phyloP scores from a whole-genome alignment of 164 flowering plant species.

The Malania oleifera region DNA sequence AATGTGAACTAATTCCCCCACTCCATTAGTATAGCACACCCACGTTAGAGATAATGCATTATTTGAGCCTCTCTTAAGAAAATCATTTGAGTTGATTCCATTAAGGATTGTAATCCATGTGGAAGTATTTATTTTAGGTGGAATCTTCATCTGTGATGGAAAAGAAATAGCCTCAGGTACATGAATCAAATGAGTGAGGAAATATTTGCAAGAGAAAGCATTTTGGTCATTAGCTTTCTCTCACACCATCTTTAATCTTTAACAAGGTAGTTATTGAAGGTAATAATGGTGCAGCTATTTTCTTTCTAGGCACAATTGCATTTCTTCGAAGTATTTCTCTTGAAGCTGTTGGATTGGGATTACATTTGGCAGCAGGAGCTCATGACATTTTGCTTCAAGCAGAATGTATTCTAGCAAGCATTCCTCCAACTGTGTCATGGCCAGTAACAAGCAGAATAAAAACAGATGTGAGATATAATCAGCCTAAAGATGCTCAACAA shows the following conservation, averaged over 20 bases:
- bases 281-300: not conserved
- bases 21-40: too few relatives aligned
- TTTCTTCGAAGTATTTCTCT: conserved; percentile 93
- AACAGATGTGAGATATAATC: conserved; percentile 59
- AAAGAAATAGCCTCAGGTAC: too few relatives aligned
- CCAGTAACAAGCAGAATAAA: conserved; percentile 31
- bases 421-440: conserved; percentile 53
- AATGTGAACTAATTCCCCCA: too few relatives aligned
- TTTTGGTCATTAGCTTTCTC: not conserved
- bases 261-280: not conserved
- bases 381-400: conserved; percentile 86
- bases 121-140: too few relatives aligned
- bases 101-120: too few relatives aligned
- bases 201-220: too few relatives aligned
- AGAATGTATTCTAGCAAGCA: conserved; percentile 62
- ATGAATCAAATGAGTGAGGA: not conserved
- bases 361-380: conserved; percentile 93
- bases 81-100: too few relatives aligned
- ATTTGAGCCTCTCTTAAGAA: too few relatives aligned
- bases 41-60: too few relatives aligned
- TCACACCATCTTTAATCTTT: not conserved
- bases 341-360: conserved; percentile 94
- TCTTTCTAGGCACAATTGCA: conserved; percentile 70
- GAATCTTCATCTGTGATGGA: too few relatives aligned
- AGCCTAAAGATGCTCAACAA: conserved; percentile 81